Percentiles rank a stretch among this genome's conserved stretches.
These are phyloP conservation scores for Alisma plantagoaquatica DNA, from an alignment of 106 monocot genomes.

Conservation along the genomic window DNA sequence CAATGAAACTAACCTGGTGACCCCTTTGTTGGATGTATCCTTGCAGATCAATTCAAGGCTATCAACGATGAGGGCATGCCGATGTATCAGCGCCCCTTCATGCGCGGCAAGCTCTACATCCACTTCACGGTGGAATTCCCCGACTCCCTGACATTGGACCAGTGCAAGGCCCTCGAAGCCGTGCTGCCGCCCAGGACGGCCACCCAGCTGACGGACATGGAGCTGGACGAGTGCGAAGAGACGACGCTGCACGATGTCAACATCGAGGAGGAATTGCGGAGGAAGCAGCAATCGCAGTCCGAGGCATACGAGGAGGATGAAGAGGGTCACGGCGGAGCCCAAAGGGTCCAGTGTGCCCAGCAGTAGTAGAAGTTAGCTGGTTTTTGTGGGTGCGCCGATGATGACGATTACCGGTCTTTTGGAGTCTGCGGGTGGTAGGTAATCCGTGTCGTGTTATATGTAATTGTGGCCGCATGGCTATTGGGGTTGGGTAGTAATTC, in stretches of 20 bases:
- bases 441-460: no score
- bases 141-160: slow-evolving; percentile 43
- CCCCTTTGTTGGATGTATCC: not conserved
- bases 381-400: no score
- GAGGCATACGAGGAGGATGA: slow-evolving; percentile 96
- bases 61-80: slow-evolving; percentile 95
- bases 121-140: slow-evolving; percentile 93
- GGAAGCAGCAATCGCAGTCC: slow-evolving; percentile 51
- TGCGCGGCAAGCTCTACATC: slow-evolving; percentile 89
- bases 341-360: slow-evolving; percentile 84
- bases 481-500: no score
- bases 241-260: slow-evolving; percentile 78
- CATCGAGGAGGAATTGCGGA: slow-evolving; percentile 78
- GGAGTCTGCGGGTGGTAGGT: no score
- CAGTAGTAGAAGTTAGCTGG: slow-evolving; percentile 47
- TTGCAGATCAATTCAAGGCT: slow-evolving; percentile 80
- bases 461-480: no score
- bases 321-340: slow-evolving; percentile 33
- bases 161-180: slow-evolving; percentile 50
- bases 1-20: not conserved
- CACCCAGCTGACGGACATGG: slow-evolving; percentile 62
- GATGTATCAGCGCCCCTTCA: slow-evolving; percentile 78
- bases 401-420: no score
- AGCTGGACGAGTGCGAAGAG: slow-evolving; percentile 89
- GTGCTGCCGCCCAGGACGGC: slow-evolving; percentile 52